Evolutionary conservation across 345 rosid species (phyloP).

Genomic region (Melastoma malabathricum): DNA sequence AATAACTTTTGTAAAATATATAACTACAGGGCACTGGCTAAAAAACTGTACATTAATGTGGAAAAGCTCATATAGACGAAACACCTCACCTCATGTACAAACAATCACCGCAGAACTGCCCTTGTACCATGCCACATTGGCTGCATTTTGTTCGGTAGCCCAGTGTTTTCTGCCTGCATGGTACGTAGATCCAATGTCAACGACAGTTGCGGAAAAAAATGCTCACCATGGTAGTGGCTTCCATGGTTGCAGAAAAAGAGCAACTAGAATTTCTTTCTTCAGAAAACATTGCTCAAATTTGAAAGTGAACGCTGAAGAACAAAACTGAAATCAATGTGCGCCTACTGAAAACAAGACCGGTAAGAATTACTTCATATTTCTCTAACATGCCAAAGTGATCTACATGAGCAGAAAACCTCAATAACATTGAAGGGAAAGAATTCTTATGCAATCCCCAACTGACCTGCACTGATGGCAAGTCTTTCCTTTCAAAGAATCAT

Average conservation of each 20-base stretch:
- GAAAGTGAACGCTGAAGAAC: no score
- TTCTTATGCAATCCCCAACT: not conserved
- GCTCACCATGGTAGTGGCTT: not conserved
- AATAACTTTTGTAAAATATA: no score
- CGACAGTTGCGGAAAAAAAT: not conserved
- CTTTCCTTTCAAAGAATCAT: slow-evolving; percentile 68
- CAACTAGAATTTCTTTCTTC: no score
- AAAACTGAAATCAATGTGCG: no score
- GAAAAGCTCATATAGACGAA: not conserved
- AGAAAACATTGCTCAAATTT: no score
- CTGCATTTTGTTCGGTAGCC: slow-evolving; percentile 69
- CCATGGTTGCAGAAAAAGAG: no score
- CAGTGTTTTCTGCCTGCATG: slow-evolving; percentile 82
- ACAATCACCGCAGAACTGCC: slow-evolving; percentile 96
- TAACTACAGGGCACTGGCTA: no score
- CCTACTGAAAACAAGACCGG: no score
- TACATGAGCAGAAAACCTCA: no score
- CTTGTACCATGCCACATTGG: slow-evolving; percentile 48
- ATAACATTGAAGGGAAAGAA: not conserved
- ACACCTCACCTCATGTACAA: slow-evolving; percentile 63
- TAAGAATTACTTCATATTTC: no score
- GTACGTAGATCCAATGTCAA: not conserved
- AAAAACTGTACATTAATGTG: no score
- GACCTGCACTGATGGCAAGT: slow-evolving; percentile 98
- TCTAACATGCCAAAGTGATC: no score